These are phyloP conservation scores for Solanum paucissectum DNA, from an alignment of 257 asterid genomes.

Conservation along the genomic window DNA sequence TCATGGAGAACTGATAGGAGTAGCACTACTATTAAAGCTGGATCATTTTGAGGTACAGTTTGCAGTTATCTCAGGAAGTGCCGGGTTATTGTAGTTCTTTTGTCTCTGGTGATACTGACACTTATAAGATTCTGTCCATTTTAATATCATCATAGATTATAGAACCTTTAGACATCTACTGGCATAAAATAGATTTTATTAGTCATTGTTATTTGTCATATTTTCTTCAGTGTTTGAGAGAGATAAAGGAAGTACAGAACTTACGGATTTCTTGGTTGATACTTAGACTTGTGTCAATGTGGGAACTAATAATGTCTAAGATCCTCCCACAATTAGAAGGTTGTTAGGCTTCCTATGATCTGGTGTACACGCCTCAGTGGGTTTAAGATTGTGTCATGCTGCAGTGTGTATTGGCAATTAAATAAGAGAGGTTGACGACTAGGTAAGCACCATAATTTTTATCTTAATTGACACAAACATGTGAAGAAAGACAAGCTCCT, in stretches of 20 bases:
- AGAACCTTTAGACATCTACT: neutral
- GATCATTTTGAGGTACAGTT: neutral
- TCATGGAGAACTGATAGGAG: neutral
- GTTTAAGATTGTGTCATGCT: neutral
- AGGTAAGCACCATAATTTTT: neutral
- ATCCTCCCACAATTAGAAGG: neutral
- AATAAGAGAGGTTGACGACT: neutral
- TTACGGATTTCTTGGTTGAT: neutral
- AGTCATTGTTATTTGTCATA: neutral
- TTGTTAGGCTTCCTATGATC: neutral
- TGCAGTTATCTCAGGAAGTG: neutral
- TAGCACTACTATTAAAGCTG: neutral
- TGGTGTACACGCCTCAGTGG: neutral
- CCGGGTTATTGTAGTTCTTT: neutral
- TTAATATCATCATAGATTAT: neutral
- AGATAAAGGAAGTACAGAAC: neutral
- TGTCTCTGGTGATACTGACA: neutral
- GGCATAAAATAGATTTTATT: neutral
- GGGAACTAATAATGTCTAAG: neutral
- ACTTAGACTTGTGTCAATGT: neutral
- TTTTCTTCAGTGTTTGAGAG: neutral
- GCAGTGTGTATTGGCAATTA: neutral
- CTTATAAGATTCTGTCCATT: neutral
- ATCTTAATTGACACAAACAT: neutral
- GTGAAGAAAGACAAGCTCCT: neutral